These are phyloP conservation scores for Pharus latifolius DNA, from an alignment of 176 grass and related monocot genomes.

Conservation along the genomic window DNA sequence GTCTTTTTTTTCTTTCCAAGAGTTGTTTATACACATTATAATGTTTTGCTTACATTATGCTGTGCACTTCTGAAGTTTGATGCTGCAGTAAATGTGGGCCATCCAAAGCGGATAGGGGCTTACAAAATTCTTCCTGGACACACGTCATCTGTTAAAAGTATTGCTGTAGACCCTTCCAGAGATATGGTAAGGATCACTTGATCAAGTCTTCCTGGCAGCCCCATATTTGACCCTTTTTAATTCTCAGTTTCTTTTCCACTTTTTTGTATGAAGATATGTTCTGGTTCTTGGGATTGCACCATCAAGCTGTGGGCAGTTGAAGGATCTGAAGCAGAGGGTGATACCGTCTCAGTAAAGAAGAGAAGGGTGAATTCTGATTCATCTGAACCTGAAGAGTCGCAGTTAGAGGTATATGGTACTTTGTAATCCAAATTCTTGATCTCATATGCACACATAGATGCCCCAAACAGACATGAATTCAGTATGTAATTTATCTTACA, in stretches of 20 bases:
- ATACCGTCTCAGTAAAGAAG: slow-evolving; percentile 76
- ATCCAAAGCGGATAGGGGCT: slow-evolving; percentile 45
- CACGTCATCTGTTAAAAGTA: slow-evolving; percentile 69
- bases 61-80: slow-evolving; percentile 42
- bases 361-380: slow-evolving; percentile 58
- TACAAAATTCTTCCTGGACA: slow-evolving; percentile 80
- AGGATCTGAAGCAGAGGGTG: slow-evolving; percentile 58
- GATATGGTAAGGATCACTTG: slow-evolving; percentile 53
- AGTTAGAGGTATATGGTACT: slow-evolving; percentile 57
- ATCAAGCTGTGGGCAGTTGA: slow-evolving; percentile 82
- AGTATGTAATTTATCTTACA: too few relatives aligned
- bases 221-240: neutral
- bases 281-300: slow-evolving; percentile 86
- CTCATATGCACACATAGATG: neutral
- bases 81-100: slow-evolving; percentile 23
- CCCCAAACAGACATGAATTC: too few relatives aligned
- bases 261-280: slow-evolving; percentile 64
- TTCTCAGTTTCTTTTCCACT: neutral
- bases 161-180: slow-evolving; percentile 46
- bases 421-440: slow-evolving; percentile 5
- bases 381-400: slow-evolving; percentile 58
- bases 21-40: neutral
- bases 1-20: neutral
- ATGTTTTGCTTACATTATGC: slow-evolving; percentile 12
- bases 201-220: neutral